Conservation (phyloP, 805 yeast species). For the Lachancea waltii region DNA sequence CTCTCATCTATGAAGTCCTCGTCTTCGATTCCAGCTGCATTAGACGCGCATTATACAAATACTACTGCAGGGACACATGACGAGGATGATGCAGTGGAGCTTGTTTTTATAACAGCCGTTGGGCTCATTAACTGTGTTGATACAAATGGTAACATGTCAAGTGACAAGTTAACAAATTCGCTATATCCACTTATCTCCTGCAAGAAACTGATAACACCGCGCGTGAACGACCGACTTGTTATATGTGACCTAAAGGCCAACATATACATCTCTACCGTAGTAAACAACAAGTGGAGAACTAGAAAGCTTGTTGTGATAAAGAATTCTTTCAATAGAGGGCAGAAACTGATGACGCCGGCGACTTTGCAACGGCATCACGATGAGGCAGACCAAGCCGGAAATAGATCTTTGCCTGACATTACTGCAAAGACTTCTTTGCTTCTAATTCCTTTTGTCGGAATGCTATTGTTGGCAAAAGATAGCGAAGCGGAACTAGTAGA, state of each 20-base stretch:
- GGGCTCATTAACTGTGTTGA: slow-evolving; percentile 44
- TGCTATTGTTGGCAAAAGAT: slow-evolving; percentile 56
- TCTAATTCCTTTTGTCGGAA: slow-evolving; percentile 64
- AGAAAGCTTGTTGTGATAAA: slow-evolving; percentile 44
- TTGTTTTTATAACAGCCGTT: slow-evolving; percentile 44
- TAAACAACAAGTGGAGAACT: slow-evolving; percentile 62
- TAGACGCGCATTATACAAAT: slow-evolving; percentile 18
- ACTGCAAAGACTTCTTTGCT: slow-evolving; percentile 36
- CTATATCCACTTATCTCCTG: slow-evolving; percentile 41
- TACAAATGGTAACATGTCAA: slow-evolving; percentile 35
- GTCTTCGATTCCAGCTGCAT: slow-evolving; percentile 18
- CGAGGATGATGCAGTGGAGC: slow-evolving; percentile 33
- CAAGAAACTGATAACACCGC: slow-evolving; percentile 55
- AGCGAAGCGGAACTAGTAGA: slow-evolving; percentile 62
- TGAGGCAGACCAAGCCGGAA: slow-evolving; percentile 1
- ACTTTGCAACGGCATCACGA: slow-evolving; percentile 19
- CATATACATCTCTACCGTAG: slow-evolving; percentile 53
- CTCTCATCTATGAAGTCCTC: slow-evolving; percentile 22
- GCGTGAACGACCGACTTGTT: slow-evolving; percentile 68
- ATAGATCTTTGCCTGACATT: too few relatives aligned
- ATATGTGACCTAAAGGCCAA: slow-evolving; percentile 45
- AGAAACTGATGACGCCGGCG: slow-evolving; percentile 35
- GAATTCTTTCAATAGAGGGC: slow-evolving; percentile 40
- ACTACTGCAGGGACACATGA: slow-evolving; percentile 2
- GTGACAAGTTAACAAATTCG: slow-evolving; percentile 28